These are phyloP conservation scores for Candida boleticola DNA, from an alignment of 805 yeast genomes.

Conservation along the genomic window DNA sequence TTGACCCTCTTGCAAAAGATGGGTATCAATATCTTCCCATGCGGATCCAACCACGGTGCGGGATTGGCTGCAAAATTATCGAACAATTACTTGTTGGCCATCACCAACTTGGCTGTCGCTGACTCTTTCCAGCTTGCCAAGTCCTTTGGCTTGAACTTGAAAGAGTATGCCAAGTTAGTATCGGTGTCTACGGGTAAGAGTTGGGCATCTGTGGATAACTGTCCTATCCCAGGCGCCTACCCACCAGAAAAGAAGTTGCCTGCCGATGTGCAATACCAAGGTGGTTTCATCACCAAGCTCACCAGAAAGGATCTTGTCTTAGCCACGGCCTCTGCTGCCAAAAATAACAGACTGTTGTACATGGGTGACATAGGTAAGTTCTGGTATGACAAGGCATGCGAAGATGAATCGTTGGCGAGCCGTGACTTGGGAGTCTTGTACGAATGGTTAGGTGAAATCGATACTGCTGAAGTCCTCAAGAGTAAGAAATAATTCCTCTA, in stretches of 20 bases:
- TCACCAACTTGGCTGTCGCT: constrained; percentile 52
- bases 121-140: constrained; percentile 55
- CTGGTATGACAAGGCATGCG: constrained; percentile 45
- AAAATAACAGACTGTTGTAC: constrained; percentile 33
- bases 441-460: constrained; percentile 42
- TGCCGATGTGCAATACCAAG: constrained; percentile 42
- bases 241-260: constrained; percentile 40
- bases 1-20: constrained; percentile 31
- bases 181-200: constrained; percentile 52
- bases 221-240: constrained; percentile 50
- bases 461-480: constrained; percentile 8
- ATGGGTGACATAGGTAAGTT: constrained; percentile 37
- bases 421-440: constrained; percentile 42
- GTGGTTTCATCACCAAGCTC: constrained; percentile 50
- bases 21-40: constrained; percentile 49
- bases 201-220: constrained; percentile 55
- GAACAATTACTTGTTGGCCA: constrained; percentile 52
- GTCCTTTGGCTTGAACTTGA: constrained; percentile 46
- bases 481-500: background rate
- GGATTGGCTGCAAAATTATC: constrained; percentile 56
- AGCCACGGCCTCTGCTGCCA: constrained; percentile 37
- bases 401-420: constrained; percentile 36
- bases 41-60: constrained; percentile 47
- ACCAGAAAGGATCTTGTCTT: constrained; percentile 44
- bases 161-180: constrained; percentile 47